Evolutionary conservation across 1,139 yeast genomes (phyloP).

Genomic region (Debaryomyces udenii): DNA sequence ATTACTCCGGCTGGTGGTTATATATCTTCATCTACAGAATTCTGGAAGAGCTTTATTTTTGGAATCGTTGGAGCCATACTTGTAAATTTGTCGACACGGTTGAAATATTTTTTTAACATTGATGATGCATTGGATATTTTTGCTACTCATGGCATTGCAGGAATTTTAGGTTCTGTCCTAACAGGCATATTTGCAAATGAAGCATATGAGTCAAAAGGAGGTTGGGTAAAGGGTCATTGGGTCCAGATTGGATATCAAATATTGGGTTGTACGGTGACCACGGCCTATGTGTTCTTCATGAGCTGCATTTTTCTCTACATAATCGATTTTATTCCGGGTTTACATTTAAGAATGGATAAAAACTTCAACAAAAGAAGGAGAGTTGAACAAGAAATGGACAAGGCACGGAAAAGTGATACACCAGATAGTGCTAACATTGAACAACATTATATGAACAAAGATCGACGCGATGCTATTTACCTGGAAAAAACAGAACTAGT

Average conservation of each 20-base stretch:
- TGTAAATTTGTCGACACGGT: constrained; percentile 44
- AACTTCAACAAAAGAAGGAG: constrained; percentile 40
- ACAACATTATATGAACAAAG: constrained; percentile 19
- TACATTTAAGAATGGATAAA: constrained; percentile 50
- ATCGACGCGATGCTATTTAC: constrained; percentile 16
- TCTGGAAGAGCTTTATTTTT: constrained; percentile 47
- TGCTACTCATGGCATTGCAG: constrained; percentile 51
- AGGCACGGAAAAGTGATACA: constrained; percentile 8
- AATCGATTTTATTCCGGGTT: constrained; percentile 50
- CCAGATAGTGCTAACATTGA: constrained; percentile 20
- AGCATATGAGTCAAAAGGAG: constrained; percentile 41
- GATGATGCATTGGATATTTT: constrained; percentile 52
- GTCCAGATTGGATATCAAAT: constrained; percentile 53
- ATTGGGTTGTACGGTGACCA: constrained; percentile 45
- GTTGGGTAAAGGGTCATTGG: constrained; percentile 53
- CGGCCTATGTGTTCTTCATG: constrained; percentile 42
- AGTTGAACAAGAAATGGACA: constrained; percentile 15
- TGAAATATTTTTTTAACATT: constrained; percentile 41
- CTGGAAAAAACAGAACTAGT: constrained; percentile 43
- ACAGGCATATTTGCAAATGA: constrained; percentile 47
- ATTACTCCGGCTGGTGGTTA: constrained; percentile 53
- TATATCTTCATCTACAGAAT: constrained; percentile 37
- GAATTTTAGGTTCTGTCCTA: constrained; percentile 44
- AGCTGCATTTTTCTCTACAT: constrained; percentile 40
- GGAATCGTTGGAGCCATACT: constrained; percentile 42